Conservation (phyloP, 192 early-diverging fungal genomes). For the Linnemannia exigua region DNA sequence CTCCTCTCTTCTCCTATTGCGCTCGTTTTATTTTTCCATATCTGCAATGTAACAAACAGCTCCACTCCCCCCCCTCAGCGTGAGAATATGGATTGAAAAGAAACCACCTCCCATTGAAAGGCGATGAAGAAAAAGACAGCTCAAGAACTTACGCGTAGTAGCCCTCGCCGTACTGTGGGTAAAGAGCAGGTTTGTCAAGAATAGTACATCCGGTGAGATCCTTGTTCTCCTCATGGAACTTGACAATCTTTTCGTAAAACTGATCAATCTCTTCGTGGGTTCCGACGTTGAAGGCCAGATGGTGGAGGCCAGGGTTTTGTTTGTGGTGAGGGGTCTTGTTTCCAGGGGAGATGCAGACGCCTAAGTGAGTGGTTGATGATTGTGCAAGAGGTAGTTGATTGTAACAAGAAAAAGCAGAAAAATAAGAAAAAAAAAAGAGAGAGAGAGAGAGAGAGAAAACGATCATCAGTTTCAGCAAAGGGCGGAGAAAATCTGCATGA, state of each 20-base stretch:
- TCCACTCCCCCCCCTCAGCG: neutral
- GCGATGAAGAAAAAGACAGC: neutral
- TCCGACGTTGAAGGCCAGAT: slow-evolving; percentile 29
- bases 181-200: slow-evolving; percentile 33
- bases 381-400: too few species aligned
- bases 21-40: too few species aligned
- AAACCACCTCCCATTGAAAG: too few species aligned
- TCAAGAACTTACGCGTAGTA: slow-evolving; percentile 37
- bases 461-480: too few species aligned
- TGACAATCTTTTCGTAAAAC: slow-evolving; percentile 29
- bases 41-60: too few species aligned
- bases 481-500: neutral
- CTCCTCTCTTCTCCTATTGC: too few species aligned
- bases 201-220: slow-evolving; percentile 9
- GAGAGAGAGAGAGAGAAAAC: too few species aligned
- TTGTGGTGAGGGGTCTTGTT: slow-evolving; percentile 35
- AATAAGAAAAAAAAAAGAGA: too few species aligned
- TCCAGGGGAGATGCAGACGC: slow-evolving; percentile 23
- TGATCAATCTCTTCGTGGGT: slow-evolving; percentile 27
- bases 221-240: slow-evolving; percentile 35
- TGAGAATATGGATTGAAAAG: neutral
- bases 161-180: slow-evolving; percentile 34
- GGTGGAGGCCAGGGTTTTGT: slow-evolving; percentile 35
- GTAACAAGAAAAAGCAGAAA: too few species aligned
- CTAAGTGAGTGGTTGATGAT: too few species aligned